Conservation (phyloP, 1,284 basidiomycete species). For the Pyrrhoderma lamaoense region DNA sequence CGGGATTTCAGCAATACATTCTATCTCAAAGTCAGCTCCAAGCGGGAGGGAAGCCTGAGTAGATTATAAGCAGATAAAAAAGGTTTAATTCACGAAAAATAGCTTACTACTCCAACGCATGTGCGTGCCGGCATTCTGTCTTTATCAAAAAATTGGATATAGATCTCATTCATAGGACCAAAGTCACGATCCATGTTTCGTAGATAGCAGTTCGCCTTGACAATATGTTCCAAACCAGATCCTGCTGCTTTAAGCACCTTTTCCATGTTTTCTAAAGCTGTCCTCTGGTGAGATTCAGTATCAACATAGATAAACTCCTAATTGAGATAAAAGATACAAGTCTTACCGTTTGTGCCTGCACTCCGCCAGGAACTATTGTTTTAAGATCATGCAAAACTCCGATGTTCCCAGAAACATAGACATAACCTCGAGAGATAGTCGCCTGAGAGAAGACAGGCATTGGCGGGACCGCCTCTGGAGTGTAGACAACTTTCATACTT, state of each 20-base stretch:
- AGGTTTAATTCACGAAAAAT: too few species aligned
- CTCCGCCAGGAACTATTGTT: constrained; percentile 42
- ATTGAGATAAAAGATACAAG: not conserved
- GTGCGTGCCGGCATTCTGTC: constrained; percentile 53
- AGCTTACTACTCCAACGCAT: constrained; percentile 51
- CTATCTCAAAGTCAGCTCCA: constrained; percentile 58
- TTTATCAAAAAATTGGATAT: constrained; percentile 46
- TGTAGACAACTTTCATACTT: constrained; percentile 19
- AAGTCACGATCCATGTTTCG: constrained; percentile 46
- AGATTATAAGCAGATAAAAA: too few species aligned
- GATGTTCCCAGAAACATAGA: constrained; percentile 57
- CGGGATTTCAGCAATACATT: constrained; percentile 49
- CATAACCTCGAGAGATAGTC: constrained; percentile 42
- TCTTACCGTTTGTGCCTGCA: constrained; percentile 46
- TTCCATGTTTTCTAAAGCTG: constrained; percentile 51
- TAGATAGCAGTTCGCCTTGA: constrained; percentile 60
- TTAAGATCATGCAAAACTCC: constrained; percentile 43
- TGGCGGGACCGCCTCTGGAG: constrained; percentile 26
- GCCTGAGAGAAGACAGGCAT: constrained; percentile 36
- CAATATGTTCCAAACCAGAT: constrained; percentile 46
- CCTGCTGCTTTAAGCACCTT: constrained; percentile 55
- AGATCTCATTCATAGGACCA: constrained; percentile 45
- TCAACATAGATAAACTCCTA: not conserved
- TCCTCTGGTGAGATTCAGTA: constrained; percentile 30
- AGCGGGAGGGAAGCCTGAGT: constrained; percentile 35